These are phyloP conservation scores for Leccinum boreale DNA, from an alignment of 768 basidiomycete genomes.

Conservation along the genomic window DNA sequence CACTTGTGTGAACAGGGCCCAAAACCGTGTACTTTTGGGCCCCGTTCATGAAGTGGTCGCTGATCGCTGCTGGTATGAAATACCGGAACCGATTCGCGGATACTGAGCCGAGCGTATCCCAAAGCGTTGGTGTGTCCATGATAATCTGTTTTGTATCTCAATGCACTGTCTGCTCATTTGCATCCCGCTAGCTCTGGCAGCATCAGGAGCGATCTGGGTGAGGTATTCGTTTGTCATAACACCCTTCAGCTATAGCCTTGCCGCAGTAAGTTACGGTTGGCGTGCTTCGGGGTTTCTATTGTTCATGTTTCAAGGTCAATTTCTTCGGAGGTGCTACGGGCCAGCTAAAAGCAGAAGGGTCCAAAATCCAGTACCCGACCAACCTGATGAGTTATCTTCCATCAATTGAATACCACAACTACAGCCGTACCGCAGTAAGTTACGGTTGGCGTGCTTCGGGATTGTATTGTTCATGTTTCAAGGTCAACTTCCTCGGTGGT, in stretches of 20 bases:
- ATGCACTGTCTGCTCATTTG: conserved; percentile 2
- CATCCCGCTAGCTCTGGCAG: conserved; percentile 65
- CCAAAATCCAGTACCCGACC: no score
- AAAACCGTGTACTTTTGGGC: conserved; percentile 99
- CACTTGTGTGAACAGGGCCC: conserved; percentile 48
- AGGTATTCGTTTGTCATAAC: conserved; percentile 95
- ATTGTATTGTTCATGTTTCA: no score
- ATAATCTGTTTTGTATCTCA: background rate
- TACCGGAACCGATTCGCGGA: conserved; percentile 89
- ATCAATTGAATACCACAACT: no score
- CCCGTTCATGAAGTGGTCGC: conserved; percentile 90
- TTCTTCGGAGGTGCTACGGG: conserved; percentile 70
- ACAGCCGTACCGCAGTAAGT: no score
- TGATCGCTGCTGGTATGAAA: conserved; percentile 78
- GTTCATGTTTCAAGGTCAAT: conserved; percentile 47
- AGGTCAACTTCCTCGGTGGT: no score
- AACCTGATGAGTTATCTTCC: no score
- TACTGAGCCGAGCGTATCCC: conserved; percentile 79
- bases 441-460: no score
- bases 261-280: conserved; percentile 60
- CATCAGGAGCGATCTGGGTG: conserved; percentile 98
- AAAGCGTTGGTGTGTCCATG: conserved; percentile 75
- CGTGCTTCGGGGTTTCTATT: conserved; percentile 30
- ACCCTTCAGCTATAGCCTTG: conserved; percentile 91
- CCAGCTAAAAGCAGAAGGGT: background rate